Conservation (phyloP, 169 alveolate species). For the Eimeria acervulina region DNA sequence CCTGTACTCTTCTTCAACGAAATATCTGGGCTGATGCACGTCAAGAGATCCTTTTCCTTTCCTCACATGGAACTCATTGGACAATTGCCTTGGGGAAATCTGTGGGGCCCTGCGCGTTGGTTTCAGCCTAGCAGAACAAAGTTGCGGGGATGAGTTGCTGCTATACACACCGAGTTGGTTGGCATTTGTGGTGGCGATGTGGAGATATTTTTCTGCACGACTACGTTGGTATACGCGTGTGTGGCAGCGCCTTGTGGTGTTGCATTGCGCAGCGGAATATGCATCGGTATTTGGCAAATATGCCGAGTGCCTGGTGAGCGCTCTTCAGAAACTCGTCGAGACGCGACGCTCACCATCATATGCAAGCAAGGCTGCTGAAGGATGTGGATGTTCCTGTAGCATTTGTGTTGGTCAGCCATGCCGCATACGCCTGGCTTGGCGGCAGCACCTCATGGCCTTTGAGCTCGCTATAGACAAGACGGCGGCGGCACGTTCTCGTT, state of each 20-base stretch:
- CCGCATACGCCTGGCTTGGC: conserved; percentile 68
- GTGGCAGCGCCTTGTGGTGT: background rate
- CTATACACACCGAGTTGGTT: background rate
- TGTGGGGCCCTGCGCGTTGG: background rate
- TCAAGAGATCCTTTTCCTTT: background rate
- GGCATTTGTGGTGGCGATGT: background rate
- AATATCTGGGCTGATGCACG: background rate
- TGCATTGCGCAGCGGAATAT: conserved; percentile 62
- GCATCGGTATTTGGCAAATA: conserved; percentile 50
- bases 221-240: background rate
- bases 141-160: background rate
- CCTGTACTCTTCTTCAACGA: background rate
- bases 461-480: conserved; percentile 48
- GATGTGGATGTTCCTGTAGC: conserved; percentile 70
- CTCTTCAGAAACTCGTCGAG: conserved; percentile 48
- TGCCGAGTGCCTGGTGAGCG: conserved; percentile 57
- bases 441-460: conserved; percentile 67
- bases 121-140: background rate
- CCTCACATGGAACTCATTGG: background rate
- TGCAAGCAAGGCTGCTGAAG: background rate
- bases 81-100: background rate
- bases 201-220: background rate
- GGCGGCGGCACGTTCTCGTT: conserved; percentile 45
- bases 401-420: conserved; percentile 49
- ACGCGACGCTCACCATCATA: conserved; percentile 36